Evolutionary conservation across 345 rosid genomes (phyloP).

Genomic region (Mallotus nudiflorus): DNA sequence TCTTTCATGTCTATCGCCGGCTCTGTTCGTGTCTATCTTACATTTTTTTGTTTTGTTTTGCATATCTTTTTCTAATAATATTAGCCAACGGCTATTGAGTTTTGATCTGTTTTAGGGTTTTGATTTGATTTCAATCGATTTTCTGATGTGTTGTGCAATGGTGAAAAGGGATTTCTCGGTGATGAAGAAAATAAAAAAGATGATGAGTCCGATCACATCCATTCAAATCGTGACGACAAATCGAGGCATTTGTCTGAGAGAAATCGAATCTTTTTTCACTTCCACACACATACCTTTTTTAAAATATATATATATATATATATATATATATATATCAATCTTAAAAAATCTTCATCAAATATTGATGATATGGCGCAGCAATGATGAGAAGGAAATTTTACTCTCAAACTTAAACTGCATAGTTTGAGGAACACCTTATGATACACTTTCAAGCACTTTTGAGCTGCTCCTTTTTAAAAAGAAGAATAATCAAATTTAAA

Average conservation of each 20-base stretch:
- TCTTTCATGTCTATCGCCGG: too few species aligned
- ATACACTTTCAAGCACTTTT: conserved; percentile 39
- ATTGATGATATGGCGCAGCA: conserved; percentile 28
- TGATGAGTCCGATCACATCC: conserved; percentile 60
- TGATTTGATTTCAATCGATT: too few species aligned
- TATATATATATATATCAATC: too few species aligned
- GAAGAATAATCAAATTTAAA: too few species aligned
- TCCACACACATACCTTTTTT: too few species aligned
- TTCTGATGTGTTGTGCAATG: background rate
- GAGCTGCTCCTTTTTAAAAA: too few species aligned
- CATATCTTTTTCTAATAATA: too few species aligned
- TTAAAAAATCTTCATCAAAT: background rate
- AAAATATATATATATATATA: too few species aligned
- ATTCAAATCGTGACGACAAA: conserved; percentile 50
- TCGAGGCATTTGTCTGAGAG: conserved; percentile 77
- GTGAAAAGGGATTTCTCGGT: conserved; percentile 18
- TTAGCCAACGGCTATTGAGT: too few species aligned
- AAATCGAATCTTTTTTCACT: conserved; percentile 12
- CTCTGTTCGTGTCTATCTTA: too few species aligned
- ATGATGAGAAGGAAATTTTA: conserved; percentile 30
- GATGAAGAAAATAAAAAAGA: conserved; percentile 44
- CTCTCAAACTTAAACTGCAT: background rate
- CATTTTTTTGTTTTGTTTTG: too few species aligned
- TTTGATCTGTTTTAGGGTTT: background rate
- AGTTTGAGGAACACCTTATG: conserved; percentile 24